These are phyloP conservation scores for Stephania cephalantha DNA, from an alignment of 164 flowering plant species.

Conservation along the genomic window DNA sequence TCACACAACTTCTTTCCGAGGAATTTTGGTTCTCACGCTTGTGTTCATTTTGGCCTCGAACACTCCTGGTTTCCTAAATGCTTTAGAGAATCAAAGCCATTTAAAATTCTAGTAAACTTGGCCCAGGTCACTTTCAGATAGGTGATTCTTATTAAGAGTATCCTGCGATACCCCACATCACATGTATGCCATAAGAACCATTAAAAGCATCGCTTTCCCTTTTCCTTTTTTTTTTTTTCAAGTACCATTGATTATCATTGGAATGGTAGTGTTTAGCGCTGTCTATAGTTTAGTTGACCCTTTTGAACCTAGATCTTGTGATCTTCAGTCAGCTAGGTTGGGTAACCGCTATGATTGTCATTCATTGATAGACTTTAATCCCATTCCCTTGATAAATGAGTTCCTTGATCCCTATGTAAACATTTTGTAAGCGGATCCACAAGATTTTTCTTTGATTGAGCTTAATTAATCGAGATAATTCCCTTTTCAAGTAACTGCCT, in stretches of 20 bases:
- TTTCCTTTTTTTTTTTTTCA: too few species aligned
- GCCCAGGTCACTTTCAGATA: background rate
- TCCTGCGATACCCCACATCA: background rate
- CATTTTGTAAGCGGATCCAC: background rate
- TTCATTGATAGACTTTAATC: background rate
- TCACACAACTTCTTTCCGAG: background rate
- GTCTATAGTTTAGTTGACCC: background rate
- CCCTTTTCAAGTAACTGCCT: background rate
- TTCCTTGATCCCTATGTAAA: background rate
- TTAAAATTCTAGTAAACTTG: background rate
- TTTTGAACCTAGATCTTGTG: background rate
- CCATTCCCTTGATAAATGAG: background rate
- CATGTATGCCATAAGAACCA: background rate
- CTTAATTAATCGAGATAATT: too few species aligned
- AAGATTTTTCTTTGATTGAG: too few species aligned
- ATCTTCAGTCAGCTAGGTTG: background rate
- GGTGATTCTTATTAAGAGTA: background rate
- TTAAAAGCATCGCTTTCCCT: background rate
- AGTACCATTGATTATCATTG: background rate
- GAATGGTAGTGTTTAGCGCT: background rate
- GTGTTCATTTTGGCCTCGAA: background rate
- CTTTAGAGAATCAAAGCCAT: background rate
- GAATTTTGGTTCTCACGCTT: background rate
- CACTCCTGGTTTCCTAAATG: background rate
- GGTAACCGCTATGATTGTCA: background rate